These are phyloP conservation scores for Podospora sp. DNA, from an alignment of 495 filamentous ascomycete species.

Conservation along the genomic window DNA sequence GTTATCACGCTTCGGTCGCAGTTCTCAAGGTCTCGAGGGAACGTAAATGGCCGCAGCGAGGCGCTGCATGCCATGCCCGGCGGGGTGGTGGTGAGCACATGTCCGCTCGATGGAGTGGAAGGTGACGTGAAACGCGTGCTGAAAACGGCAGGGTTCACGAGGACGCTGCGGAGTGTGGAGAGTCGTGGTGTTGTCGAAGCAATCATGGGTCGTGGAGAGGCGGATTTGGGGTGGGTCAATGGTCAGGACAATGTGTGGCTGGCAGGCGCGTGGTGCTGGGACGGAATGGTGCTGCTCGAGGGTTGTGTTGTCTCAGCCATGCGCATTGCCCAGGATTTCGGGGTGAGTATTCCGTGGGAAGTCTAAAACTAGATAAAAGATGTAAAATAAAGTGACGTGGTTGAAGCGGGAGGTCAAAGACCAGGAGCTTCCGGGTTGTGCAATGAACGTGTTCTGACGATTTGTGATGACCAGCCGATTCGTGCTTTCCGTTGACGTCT, in stretches of 20 bases:
- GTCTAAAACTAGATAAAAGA: not conserved
- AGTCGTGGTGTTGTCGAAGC: conserved; percentile 31
- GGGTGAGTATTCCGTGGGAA: conserved; percentile 45
- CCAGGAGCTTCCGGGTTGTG: too few relatives aligned
- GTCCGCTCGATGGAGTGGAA: conserved; percentile 26
- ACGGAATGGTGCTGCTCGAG: conserved; percentile 64
- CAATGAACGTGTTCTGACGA: too few relatives aligned
- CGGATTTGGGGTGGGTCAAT: conserved; percentile 34
- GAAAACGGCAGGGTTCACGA: conserved; percentile 35
- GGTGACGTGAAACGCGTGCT: conserved; percentile 22
- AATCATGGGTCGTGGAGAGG: conserved; percentile 17
- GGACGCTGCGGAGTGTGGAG: conserved; percentile 40
- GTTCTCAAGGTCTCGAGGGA: not conserved
- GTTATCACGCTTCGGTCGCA: conserved; percentile 36
- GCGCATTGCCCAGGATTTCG: conserved; percentile 52
- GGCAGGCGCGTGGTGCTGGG: conserved; percentile 64
- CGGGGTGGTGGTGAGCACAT: conserved; percentile 37
- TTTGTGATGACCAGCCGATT: too few relatives aligned
- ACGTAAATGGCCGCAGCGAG: conserved; percentile 23
- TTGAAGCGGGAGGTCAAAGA: too few relatives aligned
- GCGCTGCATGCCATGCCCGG: conserved; percentile 35
- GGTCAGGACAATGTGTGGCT: conserved; percentile 55
- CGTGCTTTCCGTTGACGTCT: too few relatives aligned
- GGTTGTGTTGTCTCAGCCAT: conserved; percentile 60
- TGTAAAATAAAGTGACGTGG: too few relatives aligned